Evolutionary conservation across 2,329 filamentous ascomycete species (phyloP), one percentile per base, ranked within the genome.

Genomic region (Neonectria ditissima): DNA sequence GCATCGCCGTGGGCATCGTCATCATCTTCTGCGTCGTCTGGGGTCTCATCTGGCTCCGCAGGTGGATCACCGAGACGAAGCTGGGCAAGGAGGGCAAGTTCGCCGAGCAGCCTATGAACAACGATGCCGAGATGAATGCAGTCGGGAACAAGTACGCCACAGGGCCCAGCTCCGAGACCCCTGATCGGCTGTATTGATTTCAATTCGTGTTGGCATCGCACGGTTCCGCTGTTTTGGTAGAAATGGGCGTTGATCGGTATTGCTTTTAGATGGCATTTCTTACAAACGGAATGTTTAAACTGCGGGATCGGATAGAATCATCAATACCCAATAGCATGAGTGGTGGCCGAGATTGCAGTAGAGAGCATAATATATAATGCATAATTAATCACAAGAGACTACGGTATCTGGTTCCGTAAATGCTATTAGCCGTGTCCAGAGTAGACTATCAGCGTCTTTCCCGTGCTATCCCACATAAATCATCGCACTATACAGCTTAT

Each of bases 11-110:
- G 0, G 87, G 79, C 7, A 82, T 83, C 18, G 67, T 86, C 37
- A 69, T 89, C 22, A 77, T 89, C 39, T 91, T 88, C 69, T 73
- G 78, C 28, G 44, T 89, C 18, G 83, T 83, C 13, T 84, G 82
- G 80, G 77, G 76, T 1, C 34, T 86, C 14, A 81, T 90, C 20
- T 82, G 80, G 80, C 54, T 85, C 64, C 80, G 88, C 20, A 73
- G 78, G 47, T 84, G 81, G 77, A 52, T 85, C 20, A 84, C 83
- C 1, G 84, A 86, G 78, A 78, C 65, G 9, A 83, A 80, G 76
- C 68, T 83, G 55, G 76, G 78, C 54, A 79, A 75, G 78, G 73
- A 76, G 6, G 83, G 82, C 62, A 83, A 81, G 76, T 79, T 81
- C 68, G 78, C 75, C 2, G 53, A 65, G 47, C 72, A 74, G 34